Base-by-base conservation (phyloP, 106 monocot genomes). In the Hemerocallis citrina region DNA sequence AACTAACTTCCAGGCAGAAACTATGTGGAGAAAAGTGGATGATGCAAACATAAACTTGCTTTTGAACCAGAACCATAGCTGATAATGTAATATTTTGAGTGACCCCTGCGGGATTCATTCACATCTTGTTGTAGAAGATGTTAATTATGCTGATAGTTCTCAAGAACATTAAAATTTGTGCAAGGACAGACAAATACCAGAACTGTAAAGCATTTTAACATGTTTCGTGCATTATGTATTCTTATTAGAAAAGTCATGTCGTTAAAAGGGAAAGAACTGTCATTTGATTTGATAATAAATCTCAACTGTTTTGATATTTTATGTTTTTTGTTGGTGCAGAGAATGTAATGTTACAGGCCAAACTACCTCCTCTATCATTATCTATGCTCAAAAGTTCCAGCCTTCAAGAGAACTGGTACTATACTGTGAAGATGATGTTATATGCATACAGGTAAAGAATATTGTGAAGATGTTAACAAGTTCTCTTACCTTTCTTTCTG, bases 161-260 rank as follows among this genome's bases (percentile, higher is more conserved):
- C n/a, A n/a, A n/a, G n/a, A n/a, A n/a, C n/a, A n/a, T n/a, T n/a
- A n/a, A n/a, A n/a, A n/a, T 54, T n/a, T 32, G 16, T n/a, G 5
- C 4, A 54, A 54, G 54, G 15, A n/a, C 15, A 54, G n/a, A 54
- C n/a, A 31, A 7, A 6, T 32, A 54, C 16, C 15, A 16, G 16
- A 31, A 52, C 5, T 54, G 54, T 54, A 54, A 14, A 31, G 5
- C n/a, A n/a, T 54, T 54, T 31, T 54, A 31, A 54, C 31, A 54
- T 54, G 32, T 16, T 31, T 6, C 20, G 5, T 54, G 32, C n/a
- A 9, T 16, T 54, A 32, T 29, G 17, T 19, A 44, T 44, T 43
- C 17, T 44, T 14, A 21, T 31, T 5, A 31, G 32, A 54, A 31
- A 54, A 54, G 7, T 12, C 54, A 31, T 32, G 54, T n/a, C 10